Conservation (phyloP, 2,329 filamentous ascomycete genomes). For the Corynespora cassiicola region DNA sequence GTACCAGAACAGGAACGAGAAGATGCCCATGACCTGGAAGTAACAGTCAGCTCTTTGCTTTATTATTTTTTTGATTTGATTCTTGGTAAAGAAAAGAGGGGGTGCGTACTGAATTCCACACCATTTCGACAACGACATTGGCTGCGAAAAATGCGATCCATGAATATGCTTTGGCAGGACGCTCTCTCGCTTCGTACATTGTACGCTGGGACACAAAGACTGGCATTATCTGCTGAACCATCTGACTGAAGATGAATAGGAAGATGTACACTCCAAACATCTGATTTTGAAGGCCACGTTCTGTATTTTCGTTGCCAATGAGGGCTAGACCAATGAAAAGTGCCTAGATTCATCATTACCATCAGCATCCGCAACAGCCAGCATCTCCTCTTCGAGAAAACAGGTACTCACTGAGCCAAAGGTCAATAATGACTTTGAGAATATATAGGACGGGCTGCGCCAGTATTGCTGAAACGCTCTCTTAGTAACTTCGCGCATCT, state of each 20-base stretch:
- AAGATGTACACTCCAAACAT: conserved; percentile 58
- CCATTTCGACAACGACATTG: conserved; percentile 73
- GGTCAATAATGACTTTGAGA: conserved; percentile 18
- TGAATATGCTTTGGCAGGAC: conserved; percentile 71
- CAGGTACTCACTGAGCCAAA: no score
- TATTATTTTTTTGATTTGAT: no score
- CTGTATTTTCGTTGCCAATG: conserved; percentile 35
- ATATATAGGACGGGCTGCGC: conserved; percentile 48
- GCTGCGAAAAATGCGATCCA: conserved; percentile 74
- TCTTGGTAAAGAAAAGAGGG: no score
- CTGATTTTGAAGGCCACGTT: conserved; percentile 48
- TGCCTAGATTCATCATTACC: no score
- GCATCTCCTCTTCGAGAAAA: no score
- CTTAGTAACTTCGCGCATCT: conserved; percentile 35
- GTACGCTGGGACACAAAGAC: conserved; percentile 61
- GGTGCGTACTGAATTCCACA: no score
- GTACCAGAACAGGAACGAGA: no score
- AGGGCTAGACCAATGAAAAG: conserved; percentile 44
- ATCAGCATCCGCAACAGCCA: no score
- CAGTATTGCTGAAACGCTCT: conserved; percentile 51
- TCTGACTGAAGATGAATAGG: conserved; percentile 40
- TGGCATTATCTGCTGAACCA: conserved; percentile 63
- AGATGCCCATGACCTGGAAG: no score
- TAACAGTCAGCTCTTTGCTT: no score
- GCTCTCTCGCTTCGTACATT: conserved; percentile 63